Evolutionary conservation across 768 basidiomycete species (phyloP).

Genomic region (Pleurotus tuber-regium): DNA sequence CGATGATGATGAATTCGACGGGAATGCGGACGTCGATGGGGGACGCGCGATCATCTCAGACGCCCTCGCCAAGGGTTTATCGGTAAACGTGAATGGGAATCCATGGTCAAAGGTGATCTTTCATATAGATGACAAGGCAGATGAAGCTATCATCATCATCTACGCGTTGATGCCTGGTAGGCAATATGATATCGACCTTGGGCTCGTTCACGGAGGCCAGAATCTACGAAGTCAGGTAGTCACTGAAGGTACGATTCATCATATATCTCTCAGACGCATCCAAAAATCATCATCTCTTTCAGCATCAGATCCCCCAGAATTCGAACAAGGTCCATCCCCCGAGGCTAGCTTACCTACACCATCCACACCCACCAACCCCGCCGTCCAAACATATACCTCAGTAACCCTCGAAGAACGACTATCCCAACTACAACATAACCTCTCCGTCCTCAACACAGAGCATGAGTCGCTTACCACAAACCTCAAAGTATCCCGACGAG

Average conservation of each 20-base stretch:
- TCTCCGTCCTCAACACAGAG: constrained; percentile 62
- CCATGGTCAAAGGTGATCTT: constrained; percentile 80
- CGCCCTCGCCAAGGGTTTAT: constrained; percentile 69
- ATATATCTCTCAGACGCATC: constrained; percentile 10
- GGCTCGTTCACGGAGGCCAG: constrained; percentile 62
- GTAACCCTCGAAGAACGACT: constrained; percentile 68
- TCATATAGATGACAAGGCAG: constrained; percentile 73
- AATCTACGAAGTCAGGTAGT: constrained; percentile 61
- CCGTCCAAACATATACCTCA: constrained; percentile 27
- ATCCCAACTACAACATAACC: constrained; percentile 60
- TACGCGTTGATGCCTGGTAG: constrained; percentile 86
- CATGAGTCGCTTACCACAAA: constrained; percentile 63
- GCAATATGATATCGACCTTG: constrained; percentile 88
- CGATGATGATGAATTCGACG: constrained; percentile 34
- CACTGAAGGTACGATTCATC: constrained; percentile 51
- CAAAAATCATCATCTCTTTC: constrained; percentile 15
- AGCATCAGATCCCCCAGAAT: constrained; percentile 22
- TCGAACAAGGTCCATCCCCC: constrained; percentile 31
- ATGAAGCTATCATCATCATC: constrained; percentile 89
- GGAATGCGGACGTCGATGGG: constrained; percentile 20
- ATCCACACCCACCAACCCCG: constrained; percentile 24
- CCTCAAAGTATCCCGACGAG: constrained; percentile 76
- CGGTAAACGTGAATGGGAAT: constrained; percentile 76
- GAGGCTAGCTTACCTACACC: constrained; percentile 35
- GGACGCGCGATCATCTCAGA: constrained; percentile 54